Base-by-base conservation (phyloP, 2,329 filamentous ascomycete species). In the Thyridium curvatum region DNA sequence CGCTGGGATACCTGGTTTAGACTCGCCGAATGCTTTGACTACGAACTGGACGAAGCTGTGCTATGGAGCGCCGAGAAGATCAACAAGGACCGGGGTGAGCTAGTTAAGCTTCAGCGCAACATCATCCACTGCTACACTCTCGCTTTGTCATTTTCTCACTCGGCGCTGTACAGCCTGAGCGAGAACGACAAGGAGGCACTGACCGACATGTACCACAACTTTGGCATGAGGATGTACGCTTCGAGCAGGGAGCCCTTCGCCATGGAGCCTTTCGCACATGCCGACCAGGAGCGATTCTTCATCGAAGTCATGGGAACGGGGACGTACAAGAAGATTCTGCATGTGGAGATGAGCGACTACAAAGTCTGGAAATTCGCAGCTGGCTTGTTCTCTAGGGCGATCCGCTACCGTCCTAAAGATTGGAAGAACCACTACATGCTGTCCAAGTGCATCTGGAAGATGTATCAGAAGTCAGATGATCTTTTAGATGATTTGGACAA, bases 1-100 rank as follows among this genome's bases (percentile, higher is more conserved):
- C 79, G 82, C 40, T 95, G 89, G 89, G 86, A 94, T 56, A 84
- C 86, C 0, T 95, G 89, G 89, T 93, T 91, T 58, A 78, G 87
- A 12, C 73, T 94, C 17, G 89, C 84, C 0, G 88, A 94, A 58
- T 87, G 85, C 35, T 90, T 88, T 52, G 89, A 95, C 59, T 84
- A 86, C 37, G 88, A 94, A 51, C 68, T 94, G 12, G 89, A 95
- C 46, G 89, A 95, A 58, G 79, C 82, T 7, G 85, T 94, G 5
- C 77, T 90, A 5, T 94, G 89, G 89, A 85, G 83, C 15, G 86
- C 88, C 1, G 88, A 94, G 49, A 94, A 94, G 60, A 82, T 94
- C 62, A 94, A 94, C 61, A 91, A 85, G 55, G 83, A 84, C 51
- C 80, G 84, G 40, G 65, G 69, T 4, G 87, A 94, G 41, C 62